Evolutionary conservation across 768 basidiomycete species (phyloP).

Genomic region (Panaeolus papilionaceus): DNA sequence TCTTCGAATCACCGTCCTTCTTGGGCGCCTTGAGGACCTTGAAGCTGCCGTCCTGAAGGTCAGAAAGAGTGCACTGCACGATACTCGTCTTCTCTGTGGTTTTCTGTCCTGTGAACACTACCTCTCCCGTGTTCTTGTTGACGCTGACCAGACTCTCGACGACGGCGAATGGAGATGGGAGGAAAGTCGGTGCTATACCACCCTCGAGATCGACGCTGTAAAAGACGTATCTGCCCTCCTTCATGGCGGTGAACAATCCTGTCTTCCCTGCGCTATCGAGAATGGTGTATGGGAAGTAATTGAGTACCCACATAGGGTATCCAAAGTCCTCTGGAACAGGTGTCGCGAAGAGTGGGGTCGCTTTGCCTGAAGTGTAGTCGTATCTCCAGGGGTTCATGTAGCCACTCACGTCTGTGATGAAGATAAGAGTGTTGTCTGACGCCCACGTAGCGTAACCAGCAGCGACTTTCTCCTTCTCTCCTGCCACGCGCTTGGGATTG

Average conservation of each 20-base stretch:
- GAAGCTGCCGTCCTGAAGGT: constrained; percentile 17
- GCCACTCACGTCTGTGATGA: constrained; percentile 68
- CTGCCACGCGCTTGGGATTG: constrained; percentile 54
- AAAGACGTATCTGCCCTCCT: constrained; percentile 47
- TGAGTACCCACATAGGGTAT: constrained; percentile 60
- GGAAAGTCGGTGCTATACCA: constrained; percentile 33
- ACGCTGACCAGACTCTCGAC: constrained; percentile 43
- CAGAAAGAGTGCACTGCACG: constrained; percentile 37
- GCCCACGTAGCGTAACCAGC: constrained; percentile 69
- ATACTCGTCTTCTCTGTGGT: constrained; percentile 43
- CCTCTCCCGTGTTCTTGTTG: constrained; percentile 33
- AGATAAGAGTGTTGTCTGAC: constrained; percentile 59
- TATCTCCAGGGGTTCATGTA: constrained; percentile 74
- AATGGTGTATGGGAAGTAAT: constrained; percentile 52
- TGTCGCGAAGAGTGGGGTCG: constrained; percentile 45
- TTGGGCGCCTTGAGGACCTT: constrained; percentile 20
- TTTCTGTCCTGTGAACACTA: constrained; percentile 52
- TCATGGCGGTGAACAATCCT: constrained; percentile 45
- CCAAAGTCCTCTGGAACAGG: constrained; percentile 63
- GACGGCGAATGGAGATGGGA: constrained; percentile 50
- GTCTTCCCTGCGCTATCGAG: constrained; percentile 40
- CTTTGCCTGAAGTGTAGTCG: constrained; percentile 38
- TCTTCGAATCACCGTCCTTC: constrained; percentile 15
- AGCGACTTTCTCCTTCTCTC: constrained; percentile 54
- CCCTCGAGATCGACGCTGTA: constrained; percentile 44